phyloP scores from a whole-genome alignment of 192 early-diverging fungal species.

The Backusella tarrabulga region DNA sequence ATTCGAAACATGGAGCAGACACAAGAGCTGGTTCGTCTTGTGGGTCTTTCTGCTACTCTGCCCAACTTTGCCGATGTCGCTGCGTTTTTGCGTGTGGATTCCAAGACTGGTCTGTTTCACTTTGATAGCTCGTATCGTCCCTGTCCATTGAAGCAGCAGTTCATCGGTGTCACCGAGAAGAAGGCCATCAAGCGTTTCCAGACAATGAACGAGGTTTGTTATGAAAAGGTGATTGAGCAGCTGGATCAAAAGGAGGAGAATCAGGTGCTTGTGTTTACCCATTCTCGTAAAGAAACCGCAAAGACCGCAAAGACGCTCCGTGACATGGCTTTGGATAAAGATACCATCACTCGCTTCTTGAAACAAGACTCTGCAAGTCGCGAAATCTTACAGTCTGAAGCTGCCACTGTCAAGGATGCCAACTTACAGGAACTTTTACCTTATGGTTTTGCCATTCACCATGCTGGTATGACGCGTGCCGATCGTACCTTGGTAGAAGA shows the following conservation, averaged over 20 bases:
- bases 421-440: slow-evolving; percentile 89
- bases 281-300: slow-evolving; percentile 97
- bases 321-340: slow-evolving; percentile 92
- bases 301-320: slow-evolving; percentile 86
- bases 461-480: slow-evolving; percentile 91
- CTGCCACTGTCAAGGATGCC: slow-evolving; percentile 74
- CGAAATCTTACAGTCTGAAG: slow-evolving; percentile 83
- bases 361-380: slow-evolving; percentile 78
- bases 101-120: slow-evolving; percentile 80
- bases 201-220: slow-evolving; percentile 96
- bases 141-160: slow-evolving; percentile 93
- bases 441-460: slow-evolving; percentile 95
- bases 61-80: slow-evolving; percentile 98
- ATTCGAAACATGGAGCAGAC: slow-evolving; percentile 87
- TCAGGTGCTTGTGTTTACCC: slow-evolving; percentile 95
- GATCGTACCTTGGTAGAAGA: slow-evolving; percentile 95
- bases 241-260: slow-evolving; percentile 65
- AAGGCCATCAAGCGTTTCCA: slow-evolving; percentile 91
- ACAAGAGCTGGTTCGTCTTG: slow-evolving; percentile 85
- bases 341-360: slow-evolving; percentile 81
- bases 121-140: slow-evolving; percentile 94
- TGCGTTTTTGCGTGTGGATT: slow-evolving; percentile 86
- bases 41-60: slow-evolving; percentile 91
- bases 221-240: slow-evolving; percentile 92
- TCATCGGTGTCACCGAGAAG: slow-evolving; percentile 97